Evolutionary conservation across 2,329 filamentous ascomycete species (phyloP), one percentile per base, ranked within the genome.

Genomic region (Epichloe bromicola): DNA sequence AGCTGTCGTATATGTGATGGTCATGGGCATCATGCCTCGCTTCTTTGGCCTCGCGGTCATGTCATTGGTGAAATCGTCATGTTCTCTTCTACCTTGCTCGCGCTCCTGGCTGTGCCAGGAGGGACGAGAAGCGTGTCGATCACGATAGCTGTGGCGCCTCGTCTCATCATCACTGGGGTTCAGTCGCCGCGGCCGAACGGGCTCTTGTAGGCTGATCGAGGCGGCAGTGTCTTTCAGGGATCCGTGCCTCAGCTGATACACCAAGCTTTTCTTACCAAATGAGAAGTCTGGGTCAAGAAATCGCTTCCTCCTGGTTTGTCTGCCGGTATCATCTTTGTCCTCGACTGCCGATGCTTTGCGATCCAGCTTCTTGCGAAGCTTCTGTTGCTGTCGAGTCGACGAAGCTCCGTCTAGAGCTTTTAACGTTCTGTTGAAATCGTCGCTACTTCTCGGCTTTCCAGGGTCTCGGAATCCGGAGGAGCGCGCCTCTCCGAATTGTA

Each of bases 1-100:
- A 0, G 91, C 85, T 1, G 88, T 94, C 0, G 87, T 88, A 62
- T 91, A 80, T 46, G 67, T 65, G 53, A 70, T 56, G 1, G 61
- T 67, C 60, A 69, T 63, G 10, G 64, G 58, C 63, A 67, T 67
- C 62, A 67, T 62, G 34, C 57, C 60, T 33, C 60, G 63, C 46
- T 56, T 63, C 33, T 57, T 58, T 39, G 46, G 49, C 23, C 23
- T 7, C 17, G 37, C 46, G 23, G 36, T 4, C n/a, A 40, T 14
- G 10, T 42, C 49, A 7, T 37, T n/a, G 14, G 12, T 23, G 4
- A n/a, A 5, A 10, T 39, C 19, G 42, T 41, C 26, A 5, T 19
- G 20, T 5, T 50, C n/a, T 20, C 34, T 36, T 6, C 15, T 20
- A 8, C 14, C 30, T 23, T 44, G 4, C 14, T 36, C 45, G 14